Evolutionary conservation across 192 early-diverging fungal genomes (phyloP), one percentile per base, ranked within the genome.

Genomic region (Haplosporangium gracile): DNA sequence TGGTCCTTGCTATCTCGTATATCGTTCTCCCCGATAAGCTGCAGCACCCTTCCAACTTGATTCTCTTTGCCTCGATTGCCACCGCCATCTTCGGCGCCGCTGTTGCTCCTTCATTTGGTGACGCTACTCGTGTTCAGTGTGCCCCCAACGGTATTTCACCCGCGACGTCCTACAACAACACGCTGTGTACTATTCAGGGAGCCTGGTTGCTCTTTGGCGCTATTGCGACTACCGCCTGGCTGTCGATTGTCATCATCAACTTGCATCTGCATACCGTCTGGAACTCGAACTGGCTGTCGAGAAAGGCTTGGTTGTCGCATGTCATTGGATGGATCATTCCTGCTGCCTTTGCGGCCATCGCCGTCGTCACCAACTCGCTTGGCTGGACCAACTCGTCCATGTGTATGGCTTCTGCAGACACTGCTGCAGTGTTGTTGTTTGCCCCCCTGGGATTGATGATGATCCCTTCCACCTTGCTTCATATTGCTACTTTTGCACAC

Each of bases 261-360:
- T 70, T 91, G 74, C 90, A 91, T 84, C 34, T 91, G 29, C 89
- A 91, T 43, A 91, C 91, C 0, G 91, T 91, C 36, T 91, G 91
- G 91, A 90, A 90, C 70, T 88, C 87, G 39, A 88, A 76, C 78
- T 90, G 89, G 80, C 74, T 91, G 26, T 76, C 84, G 39, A 81
- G 80, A 55, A 84, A 87, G 49, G 85, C 89, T 16, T 79, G 82
- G 73, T 72, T 89, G 72, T 60, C 90, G 0, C 82, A 91, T 74
- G 29, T 87, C 1, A 32, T 91, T 38, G 90, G 91, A 13, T 91
- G 91, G 91, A 32, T 87, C 47, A 81, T 89, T 39, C 91, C 91
- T 70, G 75, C 81, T 0, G 79, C 81, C 2, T 81, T 91, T 43
- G 90, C 88, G 20, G 88, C 77, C 65, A 83, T 84, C 51, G 83